Base-by-base conservation (phyloP, 1,139 yeast genomes). In the Yamadazyma sp. region DNA sequence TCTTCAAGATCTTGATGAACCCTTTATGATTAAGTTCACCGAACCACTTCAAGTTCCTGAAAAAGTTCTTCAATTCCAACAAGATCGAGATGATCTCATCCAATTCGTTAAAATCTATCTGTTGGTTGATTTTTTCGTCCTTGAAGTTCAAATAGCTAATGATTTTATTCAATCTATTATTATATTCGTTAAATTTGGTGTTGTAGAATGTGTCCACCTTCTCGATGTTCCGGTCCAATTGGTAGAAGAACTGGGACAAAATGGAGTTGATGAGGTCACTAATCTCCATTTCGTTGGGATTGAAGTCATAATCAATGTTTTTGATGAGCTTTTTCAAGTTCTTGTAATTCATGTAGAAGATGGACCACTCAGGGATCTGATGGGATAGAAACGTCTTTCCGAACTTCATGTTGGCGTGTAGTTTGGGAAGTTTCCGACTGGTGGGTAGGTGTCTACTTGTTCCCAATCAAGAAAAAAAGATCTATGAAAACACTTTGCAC, bases 1-100 rank as follows among this genome's bases (percentile, higher is more conserved):
- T 89, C 66, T 92, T 92, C 57, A 92, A 70, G 49, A 92, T 92
- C 66, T 92, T 92, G 42, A 81, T 76, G 54, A 89, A 86, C 0
- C 96, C 98, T 46, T 92, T 82, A 58, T 86, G 88, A 66, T 92
- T 92, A 54, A 91, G 77, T 53, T 91, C 98, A 14, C 95, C 95
- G 59, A 80, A 92, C 96, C 98, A 91, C 58, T 83, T 83, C 56
- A 92, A 69, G 61, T 89, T 89, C 43, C 96, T 74, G 46, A 86
- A 79, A 46, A 81, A 79, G n/a, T 84, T 73, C 38, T 95, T 75
- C 41, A 89, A 69, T 57, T 89, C 97, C 27, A 88, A 69, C 34
- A 91, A 66, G 18, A 88, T 84, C 20, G 81, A 81, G 37, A 86
- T 72, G 34, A 89, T 71, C 56, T 92, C 98, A 44, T 86, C 91